Evolutionary conservation across 306 rosid genomes (phyloP).

Genomic region (Abrus pulchellus): DNA sequence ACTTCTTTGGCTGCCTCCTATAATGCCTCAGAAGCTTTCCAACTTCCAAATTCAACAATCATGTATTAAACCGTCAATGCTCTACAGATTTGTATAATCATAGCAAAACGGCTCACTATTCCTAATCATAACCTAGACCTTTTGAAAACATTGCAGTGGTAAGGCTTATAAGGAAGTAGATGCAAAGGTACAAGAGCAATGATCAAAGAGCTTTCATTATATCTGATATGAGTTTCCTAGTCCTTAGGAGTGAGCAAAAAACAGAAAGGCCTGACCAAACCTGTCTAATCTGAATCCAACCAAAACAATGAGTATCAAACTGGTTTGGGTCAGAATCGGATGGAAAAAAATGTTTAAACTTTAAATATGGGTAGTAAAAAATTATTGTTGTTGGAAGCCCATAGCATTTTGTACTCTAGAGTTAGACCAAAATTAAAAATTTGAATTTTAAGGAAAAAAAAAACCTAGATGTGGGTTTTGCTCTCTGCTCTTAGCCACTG

Average conservation of each 20-base stretch:
- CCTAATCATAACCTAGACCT: constrained; percentile 7
- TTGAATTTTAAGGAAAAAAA: no score
- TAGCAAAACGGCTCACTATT: neutral
- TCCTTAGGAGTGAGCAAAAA: neutral
- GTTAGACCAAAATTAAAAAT: no score
- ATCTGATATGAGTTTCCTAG: neutral
- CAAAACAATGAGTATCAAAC: no score
- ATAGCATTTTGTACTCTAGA: no score
- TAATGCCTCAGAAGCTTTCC: constrained; percentile 14
- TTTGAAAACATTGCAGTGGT: constrained; percentile 24
- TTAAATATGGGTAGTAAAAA: no score
- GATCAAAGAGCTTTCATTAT: constrained; percentile 17
- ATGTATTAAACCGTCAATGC: neutral
- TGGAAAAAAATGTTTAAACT: no score
- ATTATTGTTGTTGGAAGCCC: no score
- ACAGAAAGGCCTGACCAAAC: no score
- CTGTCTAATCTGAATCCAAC: no score
- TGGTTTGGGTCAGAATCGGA: no score
- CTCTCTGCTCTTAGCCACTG: no score
- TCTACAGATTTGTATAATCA: constrained; percentile 19
- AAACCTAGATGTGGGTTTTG: no score
- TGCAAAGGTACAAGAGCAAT: constrained; percentile 21
- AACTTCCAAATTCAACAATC: constrained; percentile 30
- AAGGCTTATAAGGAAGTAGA: constrained; percentile 14
- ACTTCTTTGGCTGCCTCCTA: neutral